Percentiles rank a stretch among this genome's conserved stretches.
Evolutionary conservation across 2,329 filamentous ascomycete genomes (phyloP).

Genomic region (Microcera coccophila): DNA sequence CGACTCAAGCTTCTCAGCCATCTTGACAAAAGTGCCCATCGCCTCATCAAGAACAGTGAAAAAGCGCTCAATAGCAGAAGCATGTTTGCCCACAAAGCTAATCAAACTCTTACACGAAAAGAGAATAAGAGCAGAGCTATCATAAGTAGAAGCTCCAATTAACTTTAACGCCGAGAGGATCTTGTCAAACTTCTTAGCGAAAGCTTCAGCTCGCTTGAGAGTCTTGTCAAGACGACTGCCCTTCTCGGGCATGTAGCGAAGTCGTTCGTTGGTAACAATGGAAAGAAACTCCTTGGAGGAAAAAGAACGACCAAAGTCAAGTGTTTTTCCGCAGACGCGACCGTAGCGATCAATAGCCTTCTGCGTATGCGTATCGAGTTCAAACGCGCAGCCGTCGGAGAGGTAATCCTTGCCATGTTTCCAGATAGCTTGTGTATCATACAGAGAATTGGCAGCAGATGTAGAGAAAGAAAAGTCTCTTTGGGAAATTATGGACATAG

Average conservation of each 20-base stretch:
- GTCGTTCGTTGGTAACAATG: neutral
- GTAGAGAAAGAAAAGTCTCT: neutral
- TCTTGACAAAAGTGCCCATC: conserved; percentile 3
- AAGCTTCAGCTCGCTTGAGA: conserved; percentile 9
- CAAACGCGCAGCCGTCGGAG: neutral
- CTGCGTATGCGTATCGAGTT: neutral
- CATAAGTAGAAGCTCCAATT: no score
- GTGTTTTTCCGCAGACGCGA: neutral
- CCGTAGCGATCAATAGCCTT: neutral
- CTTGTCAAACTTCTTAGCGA: conserved; percentile 7
- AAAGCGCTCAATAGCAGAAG: conserved; percentile 4
- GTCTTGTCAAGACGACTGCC: conserved; percentile 7
- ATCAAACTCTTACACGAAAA: conserved; percentile 9
- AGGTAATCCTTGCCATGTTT: neutral
- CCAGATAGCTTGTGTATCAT: neutral
- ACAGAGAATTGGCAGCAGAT: neutral
- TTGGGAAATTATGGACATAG: neutral
- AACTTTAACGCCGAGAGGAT: conserved; percentile 7
- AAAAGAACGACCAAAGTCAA: neutral
- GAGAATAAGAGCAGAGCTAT: conserved; percentile 7
- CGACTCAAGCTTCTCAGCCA: conserved; percentile 4
- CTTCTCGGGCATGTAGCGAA: conserved; percentile 2
- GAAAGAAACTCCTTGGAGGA: neutral
- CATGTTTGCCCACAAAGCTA: conserved; percentile 2
- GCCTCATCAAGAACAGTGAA: conserved; percentile 7